Conservation (phyloP, 495 filamentous ascomycete genomes). For the Schizothecium vesticola region DNA sequence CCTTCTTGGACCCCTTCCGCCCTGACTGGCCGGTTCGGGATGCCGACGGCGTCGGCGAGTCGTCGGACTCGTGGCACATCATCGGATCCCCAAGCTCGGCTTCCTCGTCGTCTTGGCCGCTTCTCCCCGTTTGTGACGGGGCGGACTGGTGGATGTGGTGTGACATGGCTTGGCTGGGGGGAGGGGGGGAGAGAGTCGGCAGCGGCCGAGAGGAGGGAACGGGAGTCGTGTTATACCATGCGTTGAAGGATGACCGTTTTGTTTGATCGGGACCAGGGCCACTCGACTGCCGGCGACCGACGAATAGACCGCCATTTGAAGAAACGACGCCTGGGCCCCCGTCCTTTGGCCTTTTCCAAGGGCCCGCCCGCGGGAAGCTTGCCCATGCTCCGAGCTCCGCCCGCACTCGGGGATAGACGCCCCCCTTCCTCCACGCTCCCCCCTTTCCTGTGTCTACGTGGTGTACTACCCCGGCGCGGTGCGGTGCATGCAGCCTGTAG, state of each 20-base stretch:
- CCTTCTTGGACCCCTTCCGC: slow-evolving; percentile 33
- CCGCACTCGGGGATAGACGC: neutral
- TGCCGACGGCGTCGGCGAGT: slow-evolving; percentile 20
- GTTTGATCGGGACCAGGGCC: neutral
- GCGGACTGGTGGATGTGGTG: neutral
- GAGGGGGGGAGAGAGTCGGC: neutral
- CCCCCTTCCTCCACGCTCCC: neutral
- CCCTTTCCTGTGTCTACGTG: neutral
- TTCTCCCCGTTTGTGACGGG: neutral
- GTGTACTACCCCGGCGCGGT: neutral
- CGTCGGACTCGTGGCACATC: slow-evolving; percentile 20
- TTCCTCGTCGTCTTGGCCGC: slow-evolving; percentile 3
- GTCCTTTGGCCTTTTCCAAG: neutral
- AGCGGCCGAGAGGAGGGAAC: neutral
- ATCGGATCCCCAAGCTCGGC: slow-evolving; percentile 1
- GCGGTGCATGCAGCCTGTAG: neutral
- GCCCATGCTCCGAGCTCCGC: neutral
- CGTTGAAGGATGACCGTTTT: neutral
- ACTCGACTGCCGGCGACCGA: neutral
- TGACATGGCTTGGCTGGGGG: neutral
- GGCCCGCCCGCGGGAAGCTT: neutral
- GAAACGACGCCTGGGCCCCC: neutral
- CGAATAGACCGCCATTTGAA: neutral
- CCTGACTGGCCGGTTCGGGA: slow-evolving; percentile 20
- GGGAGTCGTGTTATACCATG: slow-evolving; percentile 3